phyloP scores from a whole-genome alignment of 345 rosid species.

The Brassica nigra region DNA sequence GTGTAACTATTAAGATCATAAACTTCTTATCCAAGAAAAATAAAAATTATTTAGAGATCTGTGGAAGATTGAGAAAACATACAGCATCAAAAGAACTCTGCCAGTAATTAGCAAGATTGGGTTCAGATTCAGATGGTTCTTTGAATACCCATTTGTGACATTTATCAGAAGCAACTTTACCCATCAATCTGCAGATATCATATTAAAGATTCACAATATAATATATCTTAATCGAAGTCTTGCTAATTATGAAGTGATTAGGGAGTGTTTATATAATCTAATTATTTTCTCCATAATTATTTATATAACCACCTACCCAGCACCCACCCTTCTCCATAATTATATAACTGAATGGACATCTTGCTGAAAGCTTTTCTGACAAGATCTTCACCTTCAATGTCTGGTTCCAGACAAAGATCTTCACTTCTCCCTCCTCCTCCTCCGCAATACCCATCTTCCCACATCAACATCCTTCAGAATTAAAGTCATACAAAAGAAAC shows the following conservation, averaged over 20 bases:
- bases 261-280: constrained; percentile 31
- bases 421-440: constrained; percentile 67
- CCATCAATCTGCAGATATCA: constrained; percentile 76
- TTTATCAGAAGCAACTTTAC: constrained; percentile 99
- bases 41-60: neutral
- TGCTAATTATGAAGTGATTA: constrained; percentile 24
- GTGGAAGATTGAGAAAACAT: constrained; percentile 33
- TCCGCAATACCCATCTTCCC: constrained; percentile 99
- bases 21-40: constrained; percentile 37
- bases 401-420: constrained; percentile 58
- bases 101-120: constrained; percentile 96
- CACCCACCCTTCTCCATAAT: constrained; percentile 99
- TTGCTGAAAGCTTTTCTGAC: constrained; percentile 99
- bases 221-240: constrained; percentile 1
- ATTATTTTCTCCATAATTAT: constrained; percentile 26
- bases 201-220: constrained; percentile 27
- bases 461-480: constrained; percentile 89
- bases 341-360: constrained; percentile 99
- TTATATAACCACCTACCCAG: constrained; percentile 75
- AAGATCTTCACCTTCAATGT: constrained; percentile 88
- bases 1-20: constrained; percentile 41
- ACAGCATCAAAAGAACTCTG: constrained; percentile 99
- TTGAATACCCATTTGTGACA: constrained; percentile 99
- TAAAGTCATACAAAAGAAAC: neutral
- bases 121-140: constrained; percentile 93